A percentile compares a stretch with the other conserved stretches of the same genome.
phyloP scores from a whole-genome alignment of 208 protist species.

The Trypanosoma platydactyli region DNA sequence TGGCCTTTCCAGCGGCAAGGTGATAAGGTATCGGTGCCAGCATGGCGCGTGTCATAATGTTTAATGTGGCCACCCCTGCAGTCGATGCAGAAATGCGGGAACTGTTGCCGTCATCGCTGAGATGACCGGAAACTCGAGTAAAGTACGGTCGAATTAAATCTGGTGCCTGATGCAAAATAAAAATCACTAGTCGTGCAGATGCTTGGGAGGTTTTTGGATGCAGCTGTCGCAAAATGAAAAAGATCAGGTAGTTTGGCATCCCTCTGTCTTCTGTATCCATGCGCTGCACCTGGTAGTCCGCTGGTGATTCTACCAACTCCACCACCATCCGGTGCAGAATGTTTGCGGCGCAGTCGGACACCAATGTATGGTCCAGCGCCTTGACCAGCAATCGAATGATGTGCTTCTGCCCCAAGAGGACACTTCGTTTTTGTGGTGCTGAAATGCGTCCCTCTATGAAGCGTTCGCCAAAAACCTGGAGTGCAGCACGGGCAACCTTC shows the following conservation, averaged over 20 bases:
- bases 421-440: conserved; percentile 48
- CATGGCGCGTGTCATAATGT: conserved; percentile 83
- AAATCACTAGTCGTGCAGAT: conserved; percentile 58
- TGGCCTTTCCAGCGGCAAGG: conserved; percentile 49
- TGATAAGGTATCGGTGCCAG: conserved; percentile 85
- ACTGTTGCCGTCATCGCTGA: conserved; percentile 61
- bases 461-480: conserved; percentile 58
- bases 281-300: conserved; percentile 77
- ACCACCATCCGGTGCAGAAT: conserved; percentile 68
- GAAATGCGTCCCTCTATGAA: conserved; percentile 66
- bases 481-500: conserved; percentile 39
- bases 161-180: conserved; percentile 74
- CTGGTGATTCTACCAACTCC: conserved; percentile 74
- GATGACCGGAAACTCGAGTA: conserved; percentile 72
- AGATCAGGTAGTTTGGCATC: conserved; percentile 90
- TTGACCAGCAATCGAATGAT: conserved; percentile 82
- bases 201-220: conserved; percentile 64
- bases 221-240: conserved; percentile 84
- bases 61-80: conserved; percentile 65
- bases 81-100: conserved; percentile 56
- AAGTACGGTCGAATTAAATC: conserved; percentile 90
- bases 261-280: conserved; percentile 71
- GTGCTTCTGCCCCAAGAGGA: conserved; percentile 80
- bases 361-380: conserved; percentile 62
- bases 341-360: conserved; percentile 57